Evolutionary conservation across 2,329 filamentous ascomycete genomes (phyloP).

Genomic region (Knufia petricola): DNA sequence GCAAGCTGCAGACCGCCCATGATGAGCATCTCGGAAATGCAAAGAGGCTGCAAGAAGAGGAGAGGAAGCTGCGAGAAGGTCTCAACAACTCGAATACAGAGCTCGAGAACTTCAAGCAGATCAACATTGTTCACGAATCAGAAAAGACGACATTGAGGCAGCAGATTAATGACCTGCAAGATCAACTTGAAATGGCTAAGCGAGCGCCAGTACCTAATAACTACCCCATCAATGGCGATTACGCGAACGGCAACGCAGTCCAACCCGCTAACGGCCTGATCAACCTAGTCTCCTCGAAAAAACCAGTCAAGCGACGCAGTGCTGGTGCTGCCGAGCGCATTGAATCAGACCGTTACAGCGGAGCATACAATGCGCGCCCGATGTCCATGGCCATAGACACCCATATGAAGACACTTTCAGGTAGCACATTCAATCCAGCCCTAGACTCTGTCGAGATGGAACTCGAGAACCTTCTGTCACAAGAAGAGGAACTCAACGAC

Average conservation of each 20-base stretch:
- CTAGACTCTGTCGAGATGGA: conserved; percentile 90
- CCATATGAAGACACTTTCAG: conserved; percentile 62
- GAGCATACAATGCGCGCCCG: conserved; percentile 84
- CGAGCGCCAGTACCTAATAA: conserved; percentile 54
- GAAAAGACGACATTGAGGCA: conserved; percentile 80
- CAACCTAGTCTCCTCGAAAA: conserved; percentile 94
- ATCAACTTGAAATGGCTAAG: conserved; percentile 82
- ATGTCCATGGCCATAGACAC: conserved; percentile 83
- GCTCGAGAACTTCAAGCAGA: conserved; percentile 66
- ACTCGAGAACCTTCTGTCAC: conserved; percentile 82
- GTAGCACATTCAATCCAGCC: conserved; percentile 67
- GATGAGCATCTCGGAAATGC: conserved; percentile 84
- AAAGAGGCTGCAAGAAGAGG: conserved; percentile 90
- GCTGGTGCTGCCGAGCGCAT: conserved; percentile 70
- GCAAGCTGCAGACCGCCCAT: conserved; percentile 76
- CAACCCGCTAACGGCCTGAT: conserved; percentile 66
- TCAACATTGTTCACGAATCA: conserved; percentile 65
- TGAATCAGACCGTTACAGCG: conserved; percentile 81
- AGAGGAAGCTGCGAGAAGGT: conserved; percentile 73
- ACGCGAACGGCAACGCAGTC: conserved; percentile 49
- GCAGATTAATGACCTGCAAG: conserved; percentile 80
- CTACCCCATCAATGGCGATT: conserved; percentile 43
- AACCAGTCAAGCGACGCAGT: conserved; percentile 78
- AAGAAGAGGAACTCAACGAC: conserved; percentile 92
- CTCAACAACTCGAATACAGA: conserved; percentile 71